A percentile compares a stretch with the other conserved stretches of the same genome.
Conservation (phyloP, 139 green algal genomes). For the Edaphochlamys debaryana region DNA sequence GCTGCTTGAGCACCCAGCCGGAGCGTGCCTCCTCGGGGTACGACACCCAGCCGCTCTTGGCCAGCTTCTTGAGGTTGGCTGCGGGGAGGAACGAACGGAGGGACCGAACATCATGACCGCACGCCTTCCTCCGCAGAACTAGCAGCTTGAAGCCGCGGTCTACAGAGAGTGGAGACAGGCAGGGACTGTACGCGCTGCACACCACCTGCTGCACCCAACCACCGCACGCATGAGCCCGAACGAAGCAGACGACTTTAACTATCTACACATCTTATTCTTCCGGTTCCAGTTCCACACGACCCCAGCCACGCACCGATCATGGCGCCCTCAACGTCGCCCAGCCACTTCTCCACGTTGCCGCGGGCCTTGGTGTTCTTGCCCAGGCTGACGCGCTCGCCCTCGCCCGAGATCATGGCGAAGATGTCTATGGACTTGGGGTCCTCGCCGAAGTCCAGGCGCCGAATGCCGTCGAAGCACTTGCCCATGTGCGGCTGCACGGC, state of each 20-base stretch:
- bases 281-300: no score
- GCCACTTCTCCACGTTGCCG: constrained; percentile 88
- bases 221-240: no score
- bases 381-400: constrained; percentile 83
- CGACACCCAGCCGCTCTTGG: constrained; percentile 62
- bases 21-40: constrained; percentile 71
- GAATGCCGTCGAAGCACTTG: constrained; percentile 93
- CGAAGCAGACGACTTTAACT: no score
- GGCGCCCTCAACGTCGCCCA: constrained; percentile 75
- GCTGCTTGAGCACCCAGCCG: constrained; percentile 84
- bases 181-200: no score
- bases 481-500: constrained; percentile 90
- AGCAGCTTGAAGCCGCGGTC: no score
- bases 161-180: no score
- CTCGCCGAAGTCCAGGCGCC: constrained; percentile 83
- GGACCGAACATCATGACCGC: no score
- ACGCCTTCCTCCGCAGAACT: no score
- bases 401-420: constrained; percentile 81
- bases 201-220: no score
- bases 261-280: no score
- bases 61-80: constrained; percentile 68
- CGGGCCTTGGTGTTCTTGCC: constrained; percentile 87
- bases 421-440: constrained; percentile 85
- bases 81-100: neutral
- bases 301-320: constrained; percentile 76